Base-by-base conservation (phyloP, 2,329 filamentous ascomycete genomes). In the Cercospora sp. region DNA sequence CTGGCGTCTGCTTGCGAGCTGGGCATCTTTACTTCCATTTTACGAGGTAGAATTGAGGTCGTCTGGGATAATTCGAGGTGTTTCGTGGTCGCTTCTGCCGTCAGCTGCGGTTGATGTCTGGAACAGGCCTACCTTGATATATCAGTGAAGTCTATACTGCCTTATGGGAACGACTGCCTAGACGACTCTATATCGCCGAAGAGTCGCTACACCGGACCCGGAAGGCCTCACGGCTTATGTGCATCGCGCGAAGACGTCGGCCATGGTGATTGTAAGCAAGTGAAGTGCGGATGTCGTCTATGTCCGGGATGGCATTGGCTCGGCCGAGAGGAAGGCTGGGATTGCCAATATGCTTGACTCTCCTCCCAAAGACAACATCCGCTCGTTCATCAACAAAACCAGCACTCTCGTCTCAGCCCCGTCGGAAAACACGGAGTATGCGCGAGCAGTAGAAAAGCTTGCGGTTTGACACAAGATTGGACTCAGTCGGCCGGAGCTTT, bases 1-100 rank as follows among this genome's bases (percentile, higher is more conserved):
- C 28, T 57, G n/a, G 61, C 61, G 36, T 64, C 61, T 58, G 48
- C 48, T 40, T 64, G 31, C 12, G 30, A 28, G 31, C 13, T 57
- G 2, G 30, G 20, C 48, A 57, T 42, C 12, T 58, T 18, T 23
- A 1, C 16, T 13, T 26, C 20, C 31, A 33, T 45, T 13, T 16
- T 13, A 4, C 8, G 16, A 13, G 33, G 13, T 51, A 23, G 5
- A 6, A 2, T 28, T n/a, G 33, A 16, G 10, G 12, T 3, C 23
- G 23, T 26, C 20, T 16, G 7, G 3, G 51, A 13, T 16, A 2
- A 13, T 26, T 3, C 5, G 12, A 30, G 9, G 16, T n/a, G 6
- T 1, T 18, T 31, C 13, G 23, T 57, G 26, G 28, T 18, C 4
- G 28, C 9, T n/a, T 8, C 53, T 57, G 53, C 9, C 8, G 26